Evolutionary conservation across 1,139 yeast species (phyloP).

Genomic region (Entelexis sorbosivorans): DNA sequence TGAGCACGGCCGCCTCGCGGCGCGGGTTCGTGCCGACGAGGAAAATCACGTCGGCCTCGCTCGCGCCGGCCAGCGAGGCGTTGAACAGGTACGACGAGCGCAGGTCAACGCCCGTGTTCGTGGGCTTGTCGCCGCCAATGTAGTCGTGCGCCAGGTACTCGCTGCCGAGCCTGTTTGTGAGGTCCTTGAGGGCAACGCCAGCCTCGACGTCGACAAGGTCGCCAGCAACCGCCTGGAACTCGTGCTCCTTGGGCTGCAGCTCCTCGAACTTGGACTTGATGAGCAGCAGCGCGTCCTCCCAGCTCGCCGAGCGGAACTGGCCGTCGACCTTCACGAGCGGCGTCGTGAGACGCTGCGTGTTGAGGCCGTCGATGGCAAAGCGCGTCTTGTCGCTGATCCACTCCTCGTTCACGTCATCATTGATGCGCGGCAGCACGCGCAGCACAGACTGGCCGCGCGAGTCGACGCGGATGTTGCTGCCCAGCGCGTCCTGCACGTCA

Average conservation of each 20-base stretch:
- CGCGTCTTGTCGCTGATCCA: constrained; percentile 87
- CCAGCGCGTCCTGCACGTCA: constrained; percentile 77
- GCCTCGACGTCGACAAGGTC: constrained; percentile 77
- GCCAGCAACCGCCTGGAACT: constrained; percentile 73
- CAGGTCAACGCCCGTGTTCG: constrained; percentile 60
- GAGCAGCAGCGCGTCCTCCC: constrained; percentile 76
- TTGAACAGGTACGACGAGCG: constrained; percentile 75
- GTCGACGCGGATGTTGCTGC: constrained; percentile 75
- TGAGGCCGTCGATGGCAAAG: constrained; percentile 76
- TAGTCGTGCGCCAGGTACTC: constrained; percentile 73
- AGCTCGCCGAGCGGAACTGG: constrained; percentile 62
- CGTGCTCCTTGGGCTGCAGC: constrained; percentile 54
- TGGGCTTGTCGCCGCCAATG: constrained; percentile 41
- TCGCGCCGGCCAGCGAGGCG: constrained; percentile 69
- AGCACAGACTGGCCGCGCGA: constrained; percentile 80
- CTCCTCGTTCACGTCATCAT: constrained; percentile 82
- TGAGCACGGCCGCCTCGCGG: constrained; percentile 81
- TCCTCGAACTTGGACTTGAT: constrained; percentile 54
- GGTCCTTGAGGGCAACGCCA: constrained; percentile 69
- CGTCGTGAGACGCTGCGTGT: constrained; percentile 74
- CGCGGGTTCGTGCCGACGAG: constrained; percentile 49
- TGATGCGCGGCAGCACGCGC: constrained; percentile 77
- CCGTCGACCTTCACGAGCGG: constrained; percentile 69
- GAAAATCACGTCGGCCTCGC: constrained; percentile 26
- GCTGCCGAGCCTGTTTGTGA: constrained; percentile 64